phyloP scores from a whole-genome alignment of 495 filamentous ascomycete species.

The Acidomyces sp. region DNA sequence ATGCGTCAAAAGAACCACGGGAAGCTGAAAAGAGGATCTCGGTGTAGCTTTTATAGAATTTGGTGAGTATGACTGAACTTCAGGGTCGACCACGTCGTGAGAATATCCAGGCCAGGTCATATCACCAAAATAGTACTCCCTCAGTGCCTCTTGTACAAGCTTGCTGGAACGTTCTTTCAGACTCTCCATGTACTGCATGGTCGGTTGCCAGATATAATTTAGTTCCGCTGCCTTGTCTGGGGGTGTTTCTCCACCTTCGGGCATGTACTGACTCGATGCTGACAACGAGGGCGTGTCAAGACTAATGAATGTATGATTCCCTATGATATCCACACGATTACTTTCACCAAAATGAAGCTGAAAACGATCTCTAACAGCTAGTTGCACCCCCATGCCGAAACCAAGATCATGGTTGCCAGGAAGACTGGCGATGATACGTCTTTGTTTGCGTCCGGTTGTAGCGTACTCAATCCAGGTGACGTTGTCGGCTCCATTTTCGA shows the following conservation, averaged over 20 bases:
- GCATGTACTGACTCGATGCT: constrained; percentile 46
- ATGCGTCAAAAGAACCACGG: constrained; percentile 85
- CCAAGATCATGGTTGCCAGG: constrained; percentile 98
- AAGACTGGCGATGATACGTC: constrained; percentile 56
- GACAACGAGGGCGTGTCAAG: constrained; percentile 80
- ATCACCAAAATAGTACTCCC: constrained; percentile 33
- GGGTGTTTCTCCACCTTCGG: constrained; percentile 28
- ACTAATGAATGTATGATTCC: constrained; percentile 91
- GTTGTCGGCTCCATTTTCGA: constrained; percentile 12
- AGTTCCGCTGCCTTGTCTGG: constrained; percentile 18
- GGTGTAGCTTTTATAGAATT: background rate
- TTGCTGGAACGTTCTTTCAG: constrained; percentile 37
- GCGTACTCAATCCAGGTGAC: constrained; percentile 15
- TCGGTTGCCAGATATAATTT: constrained; percentile 55
- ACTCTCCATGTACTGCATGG: constrained; percentile 59
- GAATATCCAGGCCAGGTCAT: constrained; percentile 12
- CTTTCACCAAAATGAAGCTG: constrained; percentile 78
- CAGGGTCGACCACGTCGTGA: constrained; percentile 22
- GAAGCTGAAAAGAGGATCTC: too few species aligned
- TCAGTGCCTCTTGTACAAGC: constrained; percentile 42
- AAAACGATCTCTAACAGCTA: constrained; percentile 67
- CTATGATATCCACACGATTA: constrained; percentile 76
- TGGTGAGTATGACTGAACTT: constrained; percentile 1
- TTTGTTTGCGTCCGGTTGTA: constrained; percentile 32
- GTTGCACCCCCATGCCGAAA: constrained; percentile 71